phyloP scores from a whole-genome alignment of 805 yeast species.

The Candida boleticola region DNA sequence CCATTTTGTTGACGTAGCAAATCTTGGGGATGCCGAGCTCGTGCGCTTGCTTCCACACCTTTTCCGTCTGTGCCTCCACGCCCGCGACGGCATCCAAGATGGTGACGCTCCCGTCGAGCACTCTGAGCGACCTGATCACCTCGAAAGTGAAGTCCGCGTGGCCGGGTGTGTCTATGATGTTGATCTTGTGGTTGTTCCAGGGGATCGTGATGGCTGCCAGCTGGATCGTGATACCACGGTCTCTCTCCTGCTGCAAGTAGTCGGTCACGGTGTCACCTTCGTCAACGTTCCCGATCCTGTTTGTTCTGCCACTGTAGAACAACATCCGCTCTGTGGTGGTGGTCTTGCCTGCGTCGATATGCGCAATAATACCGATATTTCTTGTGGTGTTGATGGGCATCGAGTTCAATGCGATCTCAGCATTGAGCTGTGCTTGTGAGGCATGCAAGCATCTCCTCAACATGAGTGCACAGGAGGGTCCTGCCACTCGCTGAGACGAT shows the following conservation, averaged over 20 bases:
- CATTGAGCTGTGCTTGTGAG: no score
- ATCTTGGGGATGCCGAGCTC: conserved; percentile 68
- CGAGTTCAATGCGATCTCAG: conserved; percentile 19
- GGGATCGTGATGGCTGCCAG: conserved; percentile 92
- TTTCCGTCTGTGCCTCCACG: conserved; percentile 97
- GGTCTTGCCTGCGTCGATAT: conserved; percentile 98
- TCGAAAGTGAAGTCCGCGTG: conserved; percentile 98
- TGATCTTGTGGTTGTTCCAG: conserved; percentile 76
- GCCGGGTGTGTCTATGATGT: conserved; percentile 95
- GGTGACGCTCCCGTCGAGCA: conserved; percentile 91
- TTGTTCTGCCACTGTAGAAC: conserved; percentile 80
- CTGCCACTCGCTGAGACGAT: no score
- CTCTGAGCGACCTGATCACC: conserved; percentile 84
- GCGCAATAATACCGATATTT: conserved; percentile 97
- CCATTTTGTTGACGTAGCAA: conserved; percentile 91
- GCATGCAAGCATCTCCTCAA: no score
- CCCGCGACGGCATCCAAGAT: conserved; percentile 96
- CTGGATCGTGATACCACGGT: conserved; percentile 93
- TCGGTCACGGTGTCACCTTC: conserved; percentile 97
- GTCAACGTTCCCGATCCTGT: conserved; percentile 87
- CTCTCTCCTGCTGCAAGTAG: conserved; percentile 83
- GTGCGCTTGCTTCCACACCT: conserved; percentile 89
- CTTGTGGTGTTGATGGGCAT: conserved; percentile 47
- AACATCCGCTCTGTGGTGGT: conserved; percentile 96
- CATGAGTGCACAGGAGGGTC: no score